These are phyloP conservation scores for Elaeis guineensis DNA, from an alignment of 176 grass and related monocot species.

Conservation along the genomic window DNA sequence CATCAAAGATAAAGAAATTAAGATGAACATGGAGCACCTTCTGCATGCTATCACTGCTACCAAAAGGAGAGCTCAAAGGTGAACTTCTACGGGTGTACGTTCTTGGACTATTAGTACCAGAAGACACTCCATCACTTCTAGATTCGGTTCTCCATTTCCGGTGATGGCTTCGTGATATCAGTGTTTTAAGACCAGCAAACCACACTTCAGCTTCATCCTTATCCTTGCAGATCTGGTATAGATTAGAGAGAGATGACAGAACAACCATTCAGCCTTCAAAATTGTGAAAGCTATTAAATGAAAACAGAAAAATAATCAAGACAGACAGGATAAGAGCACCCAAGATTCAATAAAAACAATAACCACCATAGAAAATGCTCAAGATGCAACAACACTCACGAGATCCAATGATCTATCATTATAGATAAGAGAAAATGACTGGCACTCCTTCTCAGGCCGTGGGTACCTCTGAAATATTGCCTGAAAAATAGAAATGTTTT, in stretches of 20 bases:
- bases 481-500: slow-evolving; percentile 27
- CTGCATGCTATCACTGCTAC: slow-evolving; percentile 69
- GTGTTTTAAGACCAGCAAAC: slow-evolving; percentile 95
- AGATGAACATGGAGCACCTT: slow-evolving; percentile 44
- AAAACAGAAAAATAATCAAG: too few species aligned
- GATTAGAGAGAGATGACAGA: not conserved
- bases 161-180: slow-evolving; percentile 76
- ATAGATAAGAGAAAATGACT: slow-evolving; percentile 98
- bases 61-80: slow-evolving; percentile 91
- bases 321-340: too few species aligned
- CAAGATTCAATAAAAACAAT: slow-evolving; percentile 21
- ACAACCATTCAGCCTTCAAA: too few species aligned
- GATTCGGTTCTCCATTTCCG: slow-evolving; percentile 82
- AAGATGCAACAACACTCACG: slow-evolving; percentile 41
- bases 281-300: too few species aligned
- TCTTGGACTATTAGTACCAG: slow-evolving; percentile 82
- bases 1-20: slow-evolving; percentile 1
- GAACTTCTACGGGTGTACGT: slow-evolving; percentile 76
- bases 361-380: slow-evolving; percentile 9
- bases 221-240: slow-evolving; percentile 84
- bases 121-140: slow-evolving; percentile 74
- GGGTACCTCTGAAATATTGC: slow-evolving; percentile 99
- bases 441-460: slow-evolving; percentile 98
- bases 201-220: slow-evolving; percentile 99
- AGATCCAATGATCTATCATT: slow-evolving; percentile 86